Evolutionary conservation across 345 rosid species (phyloP), one percentile per base, ranked within the genome.

Genomic region (Physaria fendleri): DNA sequence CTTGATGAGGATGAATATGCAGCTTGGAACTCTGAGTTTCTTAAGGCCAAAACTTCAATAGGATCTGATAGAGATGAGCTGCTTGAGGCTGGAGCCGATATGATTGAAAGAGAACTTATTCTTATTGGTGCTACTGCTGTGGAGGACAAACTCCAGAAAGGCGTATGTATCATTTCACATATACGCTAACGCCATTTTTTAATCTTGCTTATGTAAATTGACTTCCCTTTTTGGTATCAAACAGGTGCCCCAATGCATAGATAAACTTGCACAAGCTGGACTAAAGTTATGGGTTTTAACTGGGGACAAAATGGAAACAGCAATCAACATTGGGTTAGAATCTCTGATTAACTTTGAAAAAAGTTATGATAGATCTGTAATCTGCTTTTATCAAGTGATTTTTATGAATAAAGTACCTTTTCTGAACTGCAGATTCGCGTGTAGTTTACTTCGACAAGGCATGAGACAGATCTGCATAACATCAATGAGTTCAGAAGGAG

Each of bases 291-390:
- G 99, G 99, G 97, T 93, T 74, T 64, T 93, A 77, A 93, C 99
- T 18, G 99, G 99, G 62, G 99, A 93, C 74, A 93, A 93, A 70
- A 85, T 93, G 99, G 99, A 93, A 84, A 93, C 99, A 48, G 99
- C 99, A 52, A 89, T 93, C 66, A 93, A 93, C 71, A 93, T 93
- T 40, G 99, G 99, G 99, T 93, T 42, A 58, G 90, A 59, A 46
- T 51, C 61, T 47, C 39, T 67, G 40, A n/a, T 48, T 41, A 59
- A 24, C 23, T 15, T 56, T 47, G 22, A 21, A 39, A 60, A 66
- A 22, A 23, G 2, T 8, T 64, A 25, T 17, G 64, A 27, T 35
- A 17, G 40, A 46, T 41, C 9, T 51, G 39, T 13, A 46, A 46
- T n/a, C 29, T 62, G 27, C 25, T 54, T 39, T 44, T 35, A 37